Percentiles rank a stretch among this genome's conserved stretches.
These are phyloP conservation scores for Carex myosuroides DNA, from an alignment of 176 grass and related monocot genomes.

Conservation along the genomic window DNA sequence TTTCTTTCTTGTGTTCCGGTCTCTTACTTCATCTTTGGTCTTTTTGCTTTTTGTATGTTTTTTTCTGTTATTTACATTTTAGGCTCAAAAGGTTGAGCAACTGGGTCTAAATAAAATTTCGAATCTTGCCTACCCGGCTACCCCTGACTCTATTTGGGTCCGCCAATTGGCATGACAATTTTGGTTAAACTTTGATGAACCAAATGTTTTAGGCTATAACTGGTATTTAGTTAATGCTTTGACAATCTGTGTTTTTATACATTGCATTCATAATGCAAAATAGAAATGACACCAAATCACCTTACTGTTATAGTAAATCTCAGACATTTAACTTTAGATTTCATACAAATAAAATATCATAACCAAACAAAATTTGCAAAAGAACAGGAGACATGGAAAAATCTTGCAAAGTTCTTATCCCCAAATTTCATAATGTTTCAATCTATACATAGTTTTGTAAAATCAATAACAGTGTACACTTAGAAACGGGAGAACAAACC, in stretches of 20 bases:
- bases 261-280: not conserved
- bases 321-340: not conserved
- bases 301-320: not conserved
- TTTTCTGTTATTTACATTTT: no score
- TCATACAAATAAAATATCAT: not conserved
- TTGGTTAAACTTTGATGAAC: not conserved
- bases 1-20: no score
- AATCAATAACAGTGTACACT: not conserved
- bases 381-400: not conserved
- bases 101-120: no score
- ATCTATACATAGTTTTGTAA: not conserved
- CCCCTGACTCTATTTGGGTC: no score
- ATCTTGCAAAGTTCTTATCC: not conserved
- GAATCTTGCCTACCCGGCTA: no score
- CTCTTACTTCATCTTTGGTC: no score
- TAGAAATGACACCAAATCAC: not conserved
- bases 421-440: not conserved
- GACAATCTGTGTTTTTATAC: not conserved
- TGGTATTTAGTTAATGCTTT: not conserved
- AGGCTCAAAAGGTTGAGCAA: no score
- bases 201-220: not conserved
- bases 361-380: not conserved
- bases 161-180: not conserved
- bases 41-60: no score
- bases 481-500: not conserved